phyloP scores from a whole-genome alignment of 495 filamentous ascomycete species.

The Aspergillus biplanus region DNA sequence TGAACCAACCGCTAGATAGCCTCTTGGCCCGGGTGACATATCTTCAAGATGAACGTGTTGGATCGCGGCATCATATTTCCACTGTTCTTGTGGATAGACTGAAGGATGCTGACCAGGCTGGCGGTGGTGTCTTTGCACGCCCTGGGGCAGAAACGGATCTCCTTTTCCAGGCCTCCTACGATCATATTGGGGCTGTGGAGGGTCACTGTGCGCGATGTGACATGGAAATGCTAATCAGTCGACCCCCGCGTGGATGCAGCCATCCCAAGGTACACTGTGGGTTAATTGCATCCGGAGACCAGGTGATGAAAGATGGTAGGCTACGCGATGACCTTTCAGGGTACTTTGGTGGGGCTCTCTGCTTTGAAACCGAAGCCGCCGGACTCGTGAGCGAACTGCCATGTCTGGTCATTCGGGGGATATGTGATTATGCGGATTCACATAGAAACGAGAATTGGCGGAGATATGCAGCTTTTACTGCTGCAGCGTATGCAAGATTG shows the following conservation, averaged over 20 bases:
- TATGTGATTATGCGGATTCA: constrained; percentile 44
- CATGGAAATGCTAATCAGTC: no score
- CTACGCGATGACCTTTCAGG: constrained; percentile 24
- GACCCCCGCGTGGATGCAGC: no score
- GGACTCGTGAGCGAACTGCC: constrained; percentile 40
- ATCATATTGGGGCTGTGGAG: no score
- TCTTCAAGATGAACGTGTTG: no score
- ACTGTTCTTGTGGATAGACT: no score
- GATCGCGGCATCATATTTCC: no score
- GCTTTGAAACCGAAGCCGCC: constrained; percentile 49
- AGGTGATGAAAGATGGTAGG: constrained; percentile 25
- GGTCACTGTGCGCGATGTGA: no score
- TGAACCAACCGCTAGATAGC: constrained; percentile 1
- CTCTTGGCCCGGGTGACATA: not conserved
- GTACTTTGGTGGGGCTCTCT: constrained; percentile 20
- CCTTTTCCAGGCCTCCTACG: no score
- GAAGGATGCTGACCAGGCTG: no score
- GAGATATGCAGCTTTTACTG: constrained; percentile 35
- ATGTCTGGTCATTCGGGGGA: constrained; percentile 42
- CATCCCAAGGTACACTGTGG: constrained; percentile 25
- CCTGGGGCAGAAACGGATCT: no score
- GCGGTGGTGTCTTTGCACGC: no score
- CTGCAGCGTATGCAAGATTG: constrained; percentile 40
- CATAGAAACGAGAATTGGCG: constrained; percentile 46
- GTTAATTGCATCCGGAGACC: constrained; percentile 28